These are phyloP conservation scores for Carex parvula DNA, from an alignment of 176 grass and related monocot species.

Conservation along the genomic window DNA sequence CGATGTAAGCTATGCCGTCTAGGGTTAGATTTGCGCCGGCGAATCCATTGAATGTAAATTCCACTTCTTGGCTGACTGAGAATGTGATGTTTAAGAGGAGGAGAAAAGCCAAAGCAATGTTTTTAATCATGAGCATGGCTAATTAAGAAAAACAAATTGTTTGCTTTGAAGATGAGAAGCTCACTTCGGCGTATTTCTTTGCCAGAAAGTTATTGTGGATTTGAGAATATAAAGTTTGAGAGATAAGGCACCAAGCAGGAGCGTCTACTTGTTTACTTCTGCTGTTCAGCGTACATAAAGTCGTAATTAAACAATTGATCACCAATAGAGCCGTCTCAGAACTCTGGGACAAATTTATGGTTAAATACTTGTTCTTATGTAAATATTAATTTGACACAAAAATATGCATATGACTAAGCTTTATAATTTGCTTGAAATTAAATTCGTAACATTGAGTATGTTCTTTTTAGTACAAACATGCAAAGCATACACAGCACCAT, in stretches of 20 bases:
- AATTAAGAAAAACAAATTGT: neutral
- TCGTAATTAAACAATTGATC: neutral
- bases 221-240: neutral
- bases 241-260: neutral
- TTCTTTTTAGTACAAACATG: too few relatives aligned
- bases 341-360: neutral
- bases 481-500: too few relatives aligned
- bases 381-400: too few relatives aligned
- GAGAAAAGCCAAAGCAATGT: neutral
- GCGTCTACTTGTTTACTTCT: neutral
- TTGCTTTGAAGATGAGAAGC: conserved; percentile 7
- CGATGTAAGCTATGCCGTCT: conserved; percentile 35
- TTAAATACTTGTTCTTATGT: too few relatives aligned
- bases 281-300: neutral
- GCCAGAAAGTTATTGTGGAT: neutral
- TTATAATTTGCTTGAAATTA: too few relatives aligned
- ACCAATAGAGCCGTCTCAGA: neutral
- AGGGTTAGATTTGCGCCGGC: conserved; percentile 24
- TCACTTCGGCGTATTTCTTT: neutral
- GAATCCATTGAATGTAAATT: conserved; percentile 45
- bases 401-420: too few relatives aligned
- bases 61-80: neutral
- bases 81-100: neutral
- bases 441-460: too few relatives aligned
- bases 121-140: conserved; percentile 17